phyloP scores from a whole-genome alignment of 768 basidiomycete genomes.

The Mycena olivaceomarginata region DNA sequence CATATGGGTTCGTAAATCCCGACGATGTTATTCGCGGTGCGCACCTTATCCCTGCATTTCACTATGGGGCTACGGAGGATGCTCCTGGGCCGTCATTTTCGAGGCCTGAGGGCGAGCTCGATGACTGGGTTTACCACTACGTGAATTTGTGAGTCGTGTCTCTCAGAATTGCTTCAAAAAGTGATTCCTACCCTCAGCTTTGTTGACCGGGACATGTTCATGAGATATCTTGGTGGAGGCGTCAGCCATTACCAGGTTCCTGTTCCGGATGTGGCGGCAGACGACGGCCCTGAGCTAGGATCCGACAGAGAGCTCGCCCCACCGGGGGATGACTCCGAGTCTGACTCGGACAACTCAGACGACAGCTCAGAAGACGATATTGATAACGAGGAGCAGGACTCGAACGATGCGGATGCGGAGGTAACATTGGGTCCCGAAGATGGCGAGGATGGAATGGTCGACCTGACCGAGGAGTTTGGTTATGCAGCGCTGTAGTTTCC shows the following conservation, averaged over 20 bases:
- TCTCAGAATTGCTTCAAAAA: background rate
- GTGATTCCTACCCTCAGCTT: background rate
- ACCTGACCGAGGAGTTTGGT: too few species aligned
- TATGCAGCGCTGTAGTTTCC: too few species aligned
- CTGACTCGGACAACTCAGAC: background rate
- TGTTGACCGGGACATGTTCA: background rate
- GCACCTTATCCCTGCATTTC: slow-evolving; percentile 20
- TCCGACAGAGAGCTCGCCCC: background rate
- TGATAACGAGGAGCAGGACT: too few species aligned
- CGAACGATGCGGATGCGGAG: too few species aligned
- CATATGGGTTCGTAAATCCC: slow-evolving; percentile 16
- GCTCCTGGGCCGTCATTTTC: background rate
- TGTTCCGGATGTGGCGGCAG: background rate
- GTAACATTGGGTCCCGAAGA: too few species aligned
- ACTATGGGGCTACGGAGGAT: background rate
- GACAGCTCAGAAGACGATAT: too few species aligned
- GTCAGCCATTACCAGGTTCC: background rate
- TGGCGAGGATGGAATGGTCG: too few species aligned
- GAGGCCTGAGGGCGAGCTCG: background rate
- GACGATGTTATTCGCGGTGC: slow-evolving; percentile 21
- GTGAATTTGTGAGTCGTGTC: slow-evolving; percentile 10
- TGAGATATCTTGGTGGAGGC: background rate
- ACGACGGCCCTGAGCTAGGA: background rate
- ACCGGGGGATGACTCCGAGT: too few species aligned
- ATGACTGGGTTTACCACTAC: slow-evolving; percentile 12